Base-by-base conservation (phyloP, 345 rosid genomes). In the Salix dunnii region DNA sequence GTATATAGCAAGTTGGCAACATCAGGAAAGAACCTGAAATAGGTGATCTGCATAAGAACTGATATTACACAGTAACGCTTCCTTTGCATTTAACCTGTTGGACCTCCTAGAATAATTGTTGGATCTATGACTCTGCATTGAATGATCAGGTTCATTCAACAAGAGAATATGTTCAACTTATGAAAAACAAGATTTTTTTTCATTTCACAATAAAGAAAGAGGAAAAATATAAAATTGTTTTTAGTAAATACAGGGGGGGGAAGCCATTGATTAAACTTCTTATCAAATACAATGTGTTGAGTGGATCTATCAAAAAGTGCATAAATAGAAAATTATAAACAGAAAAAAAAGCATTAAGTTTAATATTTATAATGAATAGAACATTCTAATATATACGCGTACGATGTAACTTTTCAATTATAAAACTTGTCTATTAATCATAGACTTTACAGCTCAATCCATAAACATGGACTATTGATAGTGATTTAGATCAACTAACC, bases 21-120 rank as follows among this genome's bases (percentile, higher is more conserved):
- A 8, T 74, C 30, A 63, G 35, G 23, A 74, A 70, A 43, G 65
- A n/a, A 92, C 97, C 91, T 86, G 71, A 82, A 89, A 85, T 77
- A 90, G 21, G 86, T 80, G 67, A 17, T 90, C 89, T 58, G 91
- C 82, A 71, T 84, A 92, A 63, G 85, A 77, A 80, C 69, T 76
- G 38, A 85, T 27, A 82, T 89, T 83, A 25, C 87, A 87, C 73
- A 89, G 66, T 58, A 90, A 66, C 1, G 82, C 82, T 74, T 87
- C 84, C 77, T 86, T 90, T 18, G 78, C 85, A 21, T 85, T 85
- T 75, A 77, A 42, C 78, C 80, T 88, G 75, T 89, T 87, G 71
- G 74, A 75, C 78, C 90, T 88, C 85, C 87, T 88, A 63, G 84
- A 72, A 77, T 64, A 61, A 30, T 49, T 38, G 69, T 62, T 83